Percentiles rank a stretch among this genome's conserved stretches.
Evolutionary conservation across 2,329 filamentous ascomycete species (phyloP).

Genomic region (Myriosclerotinia duriaeana): DNA sequence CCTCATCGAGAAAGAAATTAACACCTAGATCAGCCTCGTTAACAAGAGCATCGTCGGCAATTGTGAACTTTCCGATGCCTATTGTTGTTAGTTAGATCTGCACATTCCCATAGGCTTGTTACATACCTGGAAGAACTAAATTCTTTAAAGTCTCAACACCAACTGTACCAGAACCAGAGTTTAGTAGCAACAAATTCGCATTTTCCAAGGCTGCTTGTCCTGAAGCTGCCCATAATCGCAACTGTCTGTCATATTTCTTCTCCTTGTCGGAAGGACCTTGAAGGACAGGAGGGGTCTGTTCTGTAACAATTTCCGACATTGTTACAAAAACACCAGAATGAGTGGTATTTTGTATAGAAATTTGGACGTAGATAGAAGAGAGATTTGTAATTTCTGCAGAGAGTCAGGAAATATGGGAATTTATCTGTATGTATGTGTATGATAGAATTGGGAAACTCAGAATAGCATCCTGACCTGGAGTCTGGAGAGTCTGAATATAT

Average conservation of each 20-base stretch:
- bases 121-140: constrained; percentile 78
- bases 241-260: constrained; percentile 88
- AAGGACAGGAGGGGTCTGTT: constrained; percentile 46
- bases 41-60: constrained; percentile 79
- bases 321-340: too few species aligned
- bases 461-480: too few species aligned
- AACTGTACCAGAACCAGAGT: constrained; percentile 81
- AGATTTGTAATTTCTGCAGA: neutral
- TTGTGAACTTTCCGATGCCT: constrained; percentile 88
- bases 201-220: constrained; percentile 89
- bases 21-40: constrained; percentile 81
- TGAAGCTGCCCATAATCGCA: constrained; percentile 90
- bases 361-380: too few species aligned
- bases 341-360: neutral
- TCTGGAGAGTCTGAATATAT: neutral
- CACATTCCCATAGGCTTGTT: neutral
- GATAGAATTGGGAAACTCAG: neutral
- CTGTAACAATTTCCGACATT: constrained; percentile 37
- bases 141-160: constrained; percentile 95
- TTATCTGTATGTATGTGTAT: neutral
- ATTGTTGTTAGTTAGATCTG: constrained; percentile 23
- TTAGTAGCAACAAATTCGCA: constrained; percentile 86
- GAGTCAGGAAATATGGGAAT: neutral
- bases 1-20: constrained; percentile 92
- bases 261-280: constrained; percentile 60